A percentile compares a stretch with the other conserved stretches of the same genome.
Conservation (phyloP, 345 rosid genomes). For the Eucalyptus cloeziana region DNA sequence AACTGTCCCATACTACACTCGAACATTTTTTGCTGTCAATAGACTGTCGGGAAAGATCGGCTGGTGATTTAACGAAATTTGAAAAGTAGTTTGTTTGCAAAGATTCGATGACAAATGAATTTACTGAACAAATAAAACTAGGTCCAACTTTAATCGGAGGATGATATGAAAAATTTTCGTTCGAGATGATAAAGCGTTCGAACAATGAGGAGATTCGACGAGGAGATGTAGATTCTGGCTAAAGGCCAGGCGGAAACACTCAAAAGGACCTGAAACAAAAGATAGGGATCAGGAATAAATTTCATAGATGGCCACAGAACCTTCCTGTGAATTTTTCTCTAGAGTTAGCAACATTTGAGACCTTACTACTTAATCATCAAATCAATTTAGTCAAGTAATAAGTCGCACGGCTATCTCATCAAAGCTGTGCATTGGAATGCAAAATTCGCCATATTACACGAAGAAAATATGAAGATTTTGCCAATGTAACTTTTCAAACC, state of each 20-base stretch:
- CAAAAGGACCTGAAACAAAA: not conserved
- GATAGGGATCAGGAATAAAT: not conserved
- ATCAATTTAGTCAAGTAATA: no score
- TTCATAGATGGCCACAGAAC: not conserved
- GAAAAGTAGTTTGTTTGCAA: no score
- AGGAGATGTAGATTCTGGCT: not conserved
- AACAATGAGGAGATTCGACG: not conserved
- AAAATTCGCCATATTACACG: not conserved
- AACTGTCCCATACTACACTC: no score
- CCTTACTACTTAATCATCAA: not conserved
- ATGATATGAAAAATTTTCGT: not conserved
- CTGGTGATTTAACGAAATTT: no score
- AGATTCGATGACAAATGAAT: no score
- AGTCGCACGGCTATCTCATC: not conserved
- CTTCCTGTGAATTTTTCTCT: not conserved
- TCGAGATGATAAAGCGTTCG: not conserved
- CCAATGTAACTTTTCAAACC: not conserved
- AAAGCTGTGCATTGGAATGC: not conserved
- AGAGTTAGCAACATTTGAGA: not conserved
- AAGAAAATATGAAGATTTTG: not conserved
- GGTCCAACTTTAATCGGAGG: not conserved
- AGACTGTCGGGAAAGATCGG: no score
- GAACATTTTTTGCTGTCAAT: no score
- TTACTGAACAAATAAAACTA: no score
- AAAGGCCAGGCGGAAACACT: not conserved